A percentile compares a stretch with the other conserved stretches of the same genome.
Conservation (phyloP, 495 filamentous ascomycete species). For the Aspergillus mulundensis region DNA sequence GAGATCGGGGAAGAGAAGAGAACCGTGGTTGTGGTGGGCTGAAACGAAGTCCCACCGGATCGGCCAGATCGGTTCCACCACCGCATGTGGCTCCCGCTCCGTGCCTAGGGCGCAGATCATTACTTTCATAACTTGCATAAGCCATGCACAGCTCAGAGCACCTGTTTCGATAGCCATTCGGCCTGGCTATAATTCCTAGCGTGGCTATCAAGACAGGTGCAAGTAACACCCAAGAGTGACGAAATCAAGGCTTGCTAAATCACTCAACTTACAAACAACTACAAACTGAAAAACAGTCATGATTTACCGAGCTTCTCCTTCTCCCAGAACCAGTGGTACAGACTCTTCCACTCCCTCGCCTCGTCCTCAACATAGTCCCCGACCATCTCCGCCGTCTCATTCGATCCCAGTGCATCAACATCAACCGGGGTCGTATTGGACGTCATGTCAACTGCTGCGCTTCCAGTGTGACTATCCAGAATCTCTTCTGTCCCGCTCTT, state of each 20-base stretch:
- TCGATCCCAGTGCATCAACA: constrained; percentile 24
- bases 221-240: too few species aligned
- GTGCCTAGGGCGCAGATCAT: background rate
- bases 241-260: background rate
- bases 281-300: background rate
- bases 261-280: background rate
- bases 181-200: too few species aligned
- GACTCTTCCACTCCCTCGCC: constrained; percentile 35
- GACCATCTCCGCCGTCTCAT: constrained; percentile 46
- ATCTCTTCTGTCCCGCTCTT: constrained; percentile 26
- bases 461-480: constrained; percentile 25
- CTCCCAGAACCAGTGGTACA: constrained; percentile 49
- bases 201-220: background rate
- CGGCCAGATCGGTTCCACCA: constrained; percentile 16
- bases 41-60: constrained; percentile 10
- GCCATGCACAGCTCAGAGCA: background rate
- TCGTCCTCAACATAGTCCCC: constrained; percentile 48
- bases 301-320: constrained; percentile 20
- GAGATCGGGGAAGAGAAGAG: background rate
- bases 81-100: background rate
- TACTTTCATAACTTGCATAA: background rate
- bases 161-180: too few species aligned
- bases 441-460: constrained; percentile 34
- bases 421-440: constrained; percentile 16
- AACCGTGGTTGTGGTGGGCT: constrained; percentile 11